Base-by-base conservation (phyloP, 1,284 basidiomycete species). In the Irpex sp. region DNA sequence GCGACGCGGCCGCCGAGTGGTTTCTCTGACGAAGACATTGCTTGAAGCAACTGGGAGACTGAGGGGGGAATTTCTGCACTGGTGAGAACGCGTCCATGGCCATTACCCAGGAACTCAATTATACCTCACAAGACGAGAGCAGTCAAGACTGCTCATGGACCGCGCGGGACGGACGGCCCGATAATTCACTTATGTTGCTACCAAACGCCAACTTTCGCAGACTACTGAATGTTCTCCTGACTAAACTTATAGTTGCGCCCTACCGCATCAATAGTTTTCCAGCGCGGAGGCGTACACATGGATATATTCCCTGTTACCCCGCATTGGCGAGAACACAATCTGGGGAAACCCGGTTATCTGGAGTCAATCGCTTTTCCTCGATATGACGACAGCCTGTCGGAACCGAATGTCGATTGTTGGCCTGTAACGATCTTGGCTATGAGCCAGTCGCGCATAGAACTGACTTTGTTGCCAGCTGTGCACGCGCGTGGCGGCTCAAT, bases 1-100 rank as follows among this genome's bases (percentile, higher is more conserved):
- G 77, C 78, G 43, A 78, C 73, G 50, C 78, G 76, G 17, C 76
- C 77, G 8, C 75, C 76, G 9, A 77, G 68, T 35, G 67, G 63
- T 60, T 69, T 70, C 4, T 50, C 57, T 26, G 65, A 36, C 35
- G 58, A 37, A 43, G 66, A 66, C 66, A 67, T 67, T 51, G n/a
- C 57, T 54, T 51, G 50, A 33, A 19, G 50, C 13, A 6, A 33
- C 31, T 5, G 31, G 8, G 46, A 58, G 56, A 31, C 9, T 36
- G 9, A 8, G 35, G 39, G 43, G 13, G 6, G 36, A 47, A 31
- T 54, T 35, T 55, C 31, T 55, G 53, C 19, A 17, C 49, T 17
- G 49, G 49, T 36, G 53, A 55, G 33, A 15, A 26, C 35, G 9
- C 31, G 31, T 55, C 17, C 53, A 55, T 35, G 11, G 31, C 26